Evolutionary conservation across 1,139 yeast species (phyloP), one percentile per base, ranked within the genome.

Genomic region (Pichia sp.): DNA sequence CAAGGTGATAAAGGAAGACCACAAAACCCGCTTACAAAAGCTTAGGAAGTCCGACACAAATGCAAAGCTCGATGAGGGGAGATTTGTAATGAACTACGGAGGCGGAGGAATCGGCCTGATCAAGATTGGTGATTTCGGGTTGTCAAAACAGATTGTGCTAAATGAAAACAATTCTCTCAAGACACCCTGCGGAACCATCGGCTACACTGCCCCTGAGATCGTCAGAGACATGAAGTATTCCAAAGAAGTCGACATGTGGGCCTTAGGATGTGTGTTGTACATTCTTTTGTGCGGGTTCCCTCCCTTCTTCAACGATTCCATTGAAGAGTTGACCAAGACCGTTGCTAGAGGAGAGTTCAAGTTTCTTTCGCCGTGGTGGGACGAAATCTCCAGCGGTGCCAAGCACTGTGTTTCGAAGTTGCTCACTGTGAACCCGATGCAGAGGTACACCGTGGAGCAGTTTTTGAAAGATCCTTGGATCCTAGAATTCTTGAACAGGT

Each of bases 321-420:
- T 88, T 59, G 89, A 87, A 61, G 79, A 80, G n/a, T 73, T 92
- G 59, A 88, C 97, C 0, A 82, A 80, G 62, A 90, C 90, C 68
- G 95, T 92, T 46, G 83, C 95, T 11, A 77, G 77, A 53, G 97
- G 97, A 31, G 87, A 89, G 63, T 92, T 79, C 68, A 85, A 87
- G 15, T 92, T 90, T 68, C 74, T 92, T 56, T 75, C 82, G 55
- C 98, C 98, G 0, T 92, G 98, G 98, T 92, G 98, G 98, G 97
- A 92, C 70, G 97, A 92, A 64, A 87, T 92, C 45, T 80, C 89
- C 57, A 68, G 65, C 44, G 89, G 86, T 23, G 98, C 96, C 7
- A 90, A 90, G 69, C 75, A 80, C 62, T 84, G 95, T 70, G 96
- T 92, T 8, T 70, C 82, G 4, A 83, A 79, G 64, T 75, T 92